phyloP scores from a whole-genome alignment of 306 rosid genomes.

The Cucurbita moschata region DNA sequence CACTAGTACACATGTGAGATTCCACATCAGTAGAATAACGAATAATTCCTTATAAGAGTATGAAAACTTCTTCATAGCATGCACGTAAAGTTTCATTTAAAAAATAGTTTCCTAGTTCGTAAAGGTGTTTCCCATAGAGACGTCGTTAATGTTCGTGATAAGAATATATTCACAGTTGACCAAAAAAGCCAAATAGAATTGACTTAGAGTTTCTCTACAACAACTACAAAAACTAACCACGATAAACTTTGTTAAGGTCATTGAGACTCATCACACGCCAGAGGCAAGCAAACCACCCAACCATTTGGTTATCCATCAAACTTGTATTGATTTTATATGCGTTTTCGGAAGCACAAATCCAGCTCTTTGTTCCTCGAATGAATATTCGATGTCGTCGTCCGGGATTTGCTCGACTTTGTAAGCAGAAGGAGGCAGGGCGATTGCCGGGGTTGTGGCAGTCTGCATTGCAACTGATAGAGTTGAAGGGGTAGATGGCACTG shows the following conservation, averaged over 20 bases:
- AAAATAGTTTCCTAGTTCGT: neutral
- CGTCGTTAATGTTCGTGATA: neutral
- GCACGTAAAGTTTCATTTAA: too few species aligned
- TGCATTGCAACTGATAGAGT: slow-evolving; percentile 27
- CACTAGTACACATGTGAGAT: too few species aligned
- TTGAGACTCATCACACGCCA: neutral
- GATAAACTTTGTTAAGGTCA: neutral
- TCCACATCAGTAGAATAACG: too few species aligned
- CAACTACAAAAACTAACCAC: neutral
- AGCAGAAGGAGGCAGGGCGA: slow-evolving; percentile 13
- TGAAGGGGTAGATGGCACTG: slow-evolving; percentile 40
- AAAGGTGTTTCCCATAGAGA: neutral
- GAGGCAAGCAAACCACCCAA: neutral
- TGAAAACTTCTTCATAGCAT: too few species aligned
- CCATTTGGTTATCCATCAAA: neutral
- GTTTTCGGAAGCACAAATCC: slow-evolving; percentile 22
- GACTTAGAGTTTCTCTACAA: neutral
- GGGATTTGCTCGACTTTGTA: slow-evolving; percentile 3
- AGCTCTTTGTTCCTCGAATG: slow-evolving; percentile 51
- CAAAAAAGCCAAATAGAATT: slow-evolving; percentile 1
- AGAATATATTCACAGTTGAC: neutral
- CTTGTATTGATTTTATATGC: slow-evolving; percentile 3
- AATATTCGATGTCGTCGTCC: slow-evolving; percentile 24
- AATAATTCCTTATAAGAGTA: too few species aligned
- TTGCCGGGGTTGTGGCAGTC: slow-evolving; percentile 36